A percentile compares a stretch with the other conserved stretches of the same genome.
Evolutionary conservation across 2,329 filamentous ascomycete species (phyloP).

Genomic region (Pseudogymnoascus sp.): DNA sequence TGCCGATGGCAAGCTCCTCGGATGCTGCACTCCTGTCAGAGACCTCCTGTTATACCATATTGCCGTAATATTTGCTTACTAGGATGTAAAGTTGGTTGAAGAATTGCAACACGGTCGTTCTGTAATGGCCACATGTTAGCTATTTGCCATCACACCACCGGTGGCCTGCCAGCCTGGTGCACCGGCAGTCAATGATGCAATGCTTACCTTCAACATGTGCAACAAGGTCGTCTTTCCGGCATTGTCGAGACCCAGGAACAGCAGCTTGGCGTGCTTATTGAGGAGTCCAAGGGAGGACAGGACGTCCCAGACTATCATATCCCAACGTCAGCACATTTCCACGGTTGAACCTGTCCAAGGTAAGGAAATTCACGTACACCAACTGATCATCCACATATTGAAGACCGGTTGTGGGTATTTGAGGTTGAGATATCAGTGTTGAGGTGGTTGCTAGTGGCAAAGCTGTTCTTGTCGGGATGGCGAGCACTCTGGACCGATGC

Average conservation of each 20-base stretch:
- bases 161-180: background rate
- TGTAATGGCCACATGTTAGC: constrained; percentile 29
- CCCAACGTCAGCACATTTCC: constrained; percentile 24
- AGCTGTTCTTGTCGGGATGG: constrained; percentile 7
- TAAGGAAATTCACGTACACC: constrained; percentile 57
- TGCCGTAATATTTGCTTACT: constrained; percentile 42
- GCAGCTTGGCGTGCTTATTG: constrained; percentile 93
- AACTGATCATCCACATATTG: constrained; percentile 87
- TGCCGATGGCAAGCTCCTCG: constrained; percentile 86
- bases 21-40: constrained; percentile 49
- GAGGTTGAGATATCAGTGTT: constrained; percentile 7
- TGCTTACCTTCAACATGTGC: constrained; percentile 82
- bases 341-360: background rate
- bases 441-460: constrained; percentile 2
- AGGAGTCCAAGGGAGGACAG: constrained; percentile 78
- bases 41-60: constrained; percentile 4
- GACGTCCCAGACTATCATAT: constrained; percentile 68
- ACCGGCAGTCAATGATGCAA: constrained; percentile 7
- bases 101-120: constrained; percentile 88
- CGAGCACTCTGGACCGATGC: constrained; percentile 1
- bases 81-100: constrained; percentile 84
- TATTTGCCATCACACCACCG: constrained; percentile 3
- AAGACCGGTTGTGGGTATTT: constrained; percentile 1
- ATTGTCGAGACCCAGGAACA: constrained; percentile 90
- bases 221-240: constrained; percentile 89